Evolutionary conservation across 306 rosid species (phyloP), one percentile per base, ranked within the genome.

Genomic region (Quercus alba): DNA sequence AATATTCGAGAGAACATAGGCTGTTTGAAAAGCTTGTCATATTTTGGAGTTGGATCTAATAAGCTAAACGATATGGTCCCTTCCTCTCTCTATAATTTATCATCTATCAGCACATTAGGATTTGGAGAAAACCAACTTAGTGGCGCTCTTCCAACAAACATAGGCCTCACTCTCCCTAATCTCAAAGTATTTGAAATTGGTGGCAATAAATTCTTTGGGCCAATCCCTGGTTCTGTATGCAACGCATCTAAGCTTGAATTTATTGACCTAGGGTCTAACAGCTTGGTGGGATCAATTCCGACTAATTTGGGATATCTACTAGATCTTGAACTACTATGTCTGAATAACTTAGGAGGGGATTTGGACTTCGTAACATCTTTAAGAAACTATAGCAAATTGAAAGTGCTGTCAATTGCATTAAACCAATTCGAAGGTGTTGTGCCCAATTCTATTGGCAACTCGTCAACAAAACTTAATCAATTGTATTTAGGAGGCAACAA

Each of bases 41-140:
- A 0, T 18, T n/a, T 85, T 1, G 0, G 1, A 20, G 3, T 66
- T 1, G 56, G 0, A 2, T 0, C 1, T 6, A 85, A 85, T 77
- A 31, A 19, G 1, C 31, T 85, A 9, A 81, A 52, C 10, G 83
- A 81, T 33, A 6, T 11, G 1, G 20, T 85, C 68, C 81, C 81
- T 56, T 56, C 30, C 3, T 85, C 86, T 7, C 33, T 85, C 4
- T 85, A 26, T 49, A 81, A 85, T 38, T 63, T 85, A 38, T 85
- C 85, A 8, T 41, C 76, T 21, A 38, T 81, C 26, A 4, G 1
- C 0, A 0, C 0, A 4, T 38, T 85, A 3, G 0, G n/a, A 0
- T 0, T 57, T 0, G 0, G 28, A 4, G 0, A 0, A 0, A 71
- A 85, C 46, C 55, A 71, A 1, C 15, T 85, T 21, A 31, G 6